Percentiles rank a stretch among this genome's conserved stretches.
These are phyloP conservation scores for Pichia nanzhaoensis DNA, from an alignment of 805 yeast species.

Conservation along the genomic window DNA sequence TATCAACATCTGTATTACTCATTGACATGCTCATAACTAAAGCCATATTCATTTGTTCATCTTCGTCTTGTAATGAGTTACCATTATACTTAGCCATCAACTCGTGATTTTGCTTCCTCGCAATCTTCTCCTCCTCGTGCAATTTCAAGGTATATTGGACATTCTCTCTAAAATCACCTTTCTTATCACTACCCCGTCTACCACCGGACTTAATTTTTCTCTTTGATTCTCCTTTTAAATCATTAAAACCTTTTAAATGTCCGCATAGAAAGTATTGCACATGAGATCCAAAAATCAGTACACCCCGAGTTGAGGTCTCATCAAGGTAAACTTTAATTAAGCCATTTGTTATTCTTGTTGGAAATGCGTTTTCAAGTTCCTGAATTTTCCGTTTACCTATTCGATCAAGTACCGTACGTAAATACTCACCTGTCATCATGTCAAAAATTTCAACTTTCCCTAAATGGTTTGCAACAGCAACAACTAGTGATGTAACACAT, in stretches of 20 bases:
- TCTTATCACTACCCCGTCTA: slow-evolving; percentile 12
- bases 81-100: slow-evolving; percentile 44
- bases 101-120: slow-evolving; percentile 17
- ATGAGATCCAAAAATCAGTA: slow-evolving; percentile 35
- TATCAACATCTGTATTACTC: slow-evolving; percentile 1
- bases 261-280: slow-evolving; percentile 45
- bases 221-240: slow-evolving; percentile 11
- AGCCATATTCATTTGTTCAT: slow-evolving; percentile 37
- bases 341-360: slow-evolving; percentile 2
- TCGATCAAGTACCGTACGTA: slow-evolving; percentile 27
- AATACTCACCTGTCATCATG: slow-evolving; percentile 35
- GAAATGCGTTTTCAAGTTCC: slow-evolving; percentile 10
- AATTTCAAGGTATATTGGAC: slow-evolving; percentile 31
- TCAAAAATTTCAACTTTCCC: slow-evolving; percentile 39
- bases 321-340: slow-evolving; percentile 14
- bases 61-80: slow-evolving; percentile 29
- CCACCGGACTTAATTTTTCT: slow-evolving; percentile 10
- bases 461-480: slow-evolving; percentile 36
- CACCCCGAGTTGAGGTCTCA: slow-evolving; percentile 28
- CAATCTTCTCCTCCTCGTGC: slow-evolving; percentile 23
- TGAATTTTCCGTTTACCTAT: slow-evolving; percentile 17
- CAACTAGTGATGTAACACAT: slow-evolving; percentile 24
- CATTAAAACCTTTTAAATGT: slow-evolving; percentile 20
- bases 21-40: slow-evolving; percentile 35
- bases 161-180: slow-evolving; percentile 24